phyloP scores from a whole-genome alignment of 805 yeast genomes.

The Saccharomycopsis capsularis region DNA sequence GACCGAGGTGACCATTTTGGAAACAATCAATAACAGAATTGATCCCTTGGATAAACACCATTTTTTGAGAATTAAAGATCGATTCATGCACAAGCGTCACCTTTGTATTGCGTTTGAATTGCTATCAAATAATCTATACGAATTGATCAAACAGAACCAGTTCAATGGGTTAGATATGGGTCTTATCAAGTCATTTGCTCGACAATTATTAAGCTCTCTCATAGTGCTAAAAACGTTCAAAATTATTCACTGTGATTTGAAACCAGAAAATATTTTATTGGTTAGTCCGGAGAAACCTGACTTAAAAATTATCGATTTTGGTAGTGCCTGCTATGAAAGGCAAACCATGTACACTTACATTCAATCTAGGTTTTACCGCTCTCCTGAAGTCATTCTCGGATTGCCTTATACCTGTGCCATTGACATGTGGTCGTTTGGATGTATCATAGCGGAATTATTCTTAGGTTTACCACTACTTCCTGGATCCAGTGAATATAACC shows the following conservation, averaged over 20 bases:
- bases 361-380: constrained; percentile 87
- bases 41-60: constrained; percentile 69
- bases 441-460: constrained; percentile 85
- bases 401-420: constrained; percentile 87
- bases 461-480: constrained; percentile 92
- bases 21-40: constrained; percentile 64
- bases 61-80: constrained; percentile 73
- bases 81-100: constrained; percentile 88
- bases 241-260: constrained; percentile 91
- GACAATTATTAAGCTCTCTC: constrained; percentile 75
- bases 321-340: constrained; percentile 88
- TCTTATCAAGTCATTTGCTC: constrained; percentile 68
- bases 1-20: constrained; percentile 82
- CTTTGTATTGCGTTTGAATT: constrained; percentile 89
- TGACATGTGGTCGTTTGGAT: constrained; percentile 97
- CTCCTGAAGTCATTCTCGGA: constrained; percentile 92
- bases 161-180: constrained; percentile 83
- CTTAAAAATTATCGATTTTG: constrained; percentile 91
- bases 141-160: constrained; percentile 84
- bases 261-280: constrained; percentile 89
- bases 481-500: constrained; percentile 91
- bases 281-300: constrained; percentile 76
- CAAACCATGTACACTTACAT: constrained; percentile 87
- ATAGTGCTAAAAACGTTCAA: constrained; percentile 74
- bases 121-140: constrained; percentile 81